Percentiles rank a stretch among this genome's conserved stretches.
These are phyloP conservation scores for Mucor lusitanicus DNA, from an alignment of 371 early-diverging fungal genomes.

Conservation along the genomic window DNA sequence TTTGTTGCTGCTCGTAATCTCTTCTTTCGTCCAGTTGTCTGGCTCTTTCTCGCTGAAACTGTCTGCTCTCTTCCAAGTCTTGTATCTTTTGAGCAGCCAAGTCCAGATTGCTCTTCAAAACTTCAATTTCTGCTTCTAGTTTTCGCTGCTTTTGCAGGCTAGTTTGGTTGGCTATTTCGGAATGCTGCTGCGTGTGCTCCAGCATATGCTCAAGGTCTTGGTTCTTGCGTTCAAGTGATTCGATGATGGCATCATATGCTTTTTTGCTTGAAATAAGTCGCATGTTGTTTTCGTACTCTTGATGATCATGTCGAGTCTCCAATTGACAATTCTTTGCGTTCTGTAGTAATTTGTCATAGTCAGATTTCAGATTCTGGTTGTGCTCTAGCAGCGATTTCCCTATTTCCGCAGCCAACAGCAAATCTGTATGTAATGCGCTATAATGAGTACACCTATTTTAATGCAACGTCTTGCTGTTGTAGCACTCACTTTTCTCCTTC, in stretches of 20 bases:
- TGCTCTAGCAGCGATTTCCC: conserved; percentile 57
- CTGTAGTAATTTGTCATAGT: conserved; percentile 49
- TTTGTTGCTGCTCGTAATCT: conserved; percentile 18
- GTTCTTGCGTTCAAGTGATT: conserved; percentile 43
- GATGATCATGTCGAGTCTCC: neutral
- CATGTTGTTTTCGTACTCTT: conserved; percentile 24
- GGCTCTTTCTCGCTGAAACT: conserved; percentile 9
- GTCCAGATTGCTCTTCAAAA: conserved; percentile 25
- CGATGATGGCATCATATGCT: conserved; percentile 39
- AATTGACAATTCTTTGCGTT: conserved; percentile 25
- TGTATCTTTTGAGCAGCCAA: conserved; percentile 27
- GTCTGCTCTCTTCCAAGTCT: conserved; percentile 28
- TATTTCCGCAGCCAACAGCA: conserved; percentile 58
- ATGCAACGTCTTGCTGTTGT: neutral
- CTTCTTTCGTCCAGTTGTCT: conserved; percentile 13
- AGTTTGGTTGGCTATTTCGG: conserved; percentile 13
- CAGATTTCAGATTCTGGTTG: conserved; percentile 49
- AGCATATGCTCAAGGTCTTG: conserved; percentile 36
- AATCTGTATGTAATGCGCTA: conserved; percentile 29
- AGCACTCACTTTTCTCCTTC: conserved; percentile 39
- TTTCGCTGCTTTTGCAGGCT: conserved; percentile 31
- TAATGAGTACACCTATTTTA: neutral
- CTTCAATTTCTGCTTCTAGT: conserved; percentile 39
- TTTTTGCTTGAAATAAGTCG: conserved; percentile 30
- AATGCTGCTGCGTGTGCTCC: conserved; percentile 31